Conservation (phyloP, 306 rosid species). For the Purshia tridentata region DNA sequence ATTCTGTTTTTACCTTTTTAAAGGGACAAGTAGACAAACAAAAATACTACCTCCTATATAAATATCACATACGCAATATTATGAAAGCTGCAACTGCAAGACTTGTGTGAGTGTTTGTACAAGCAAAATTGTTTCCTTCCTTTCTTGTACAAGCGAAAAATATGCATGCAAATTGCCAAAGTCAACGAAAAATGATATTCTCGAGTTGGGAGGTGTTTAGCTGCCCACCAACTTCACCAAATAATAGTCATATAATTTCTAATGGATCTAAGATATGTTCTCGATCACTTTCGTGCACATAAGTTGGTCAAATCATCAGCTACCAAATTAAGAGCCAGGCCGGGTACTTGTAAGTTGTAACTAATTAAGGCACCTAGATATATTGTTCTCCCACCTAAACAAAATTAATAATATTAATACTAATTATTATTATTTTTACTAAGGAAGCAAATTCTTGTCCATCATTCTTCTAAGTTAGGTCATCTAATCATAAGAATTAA, state of each 20-base stretch:
- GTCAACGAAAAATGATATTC: background rate
- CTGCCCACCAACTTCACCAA: constrained; percentile 38
- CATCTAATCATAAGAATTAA: constrained; percentile 42
- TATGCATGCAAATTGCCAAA: background rate
- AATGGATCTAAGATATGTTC: too few relatives aligned
- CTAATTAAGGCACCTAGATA: background rate
- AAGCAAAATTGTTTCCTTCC: background rate
- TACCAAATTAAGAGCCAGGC: background rate
- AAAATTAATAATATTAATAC: background rate
- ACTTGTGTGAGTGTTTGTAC: background rate
- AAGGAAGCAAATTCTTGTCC: too few relatives aligned
- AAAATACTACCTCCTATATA: too few relatives aligned
- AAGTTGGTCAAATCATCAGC: background rate
- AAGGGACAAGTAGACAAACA: too few relatives aligned
- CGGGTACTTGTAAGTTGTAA: background rate
- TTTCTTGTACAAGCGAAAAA: background rate
- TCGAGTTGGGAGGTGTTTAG: constrained; percentile 48
- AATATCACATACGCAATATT: background rate
- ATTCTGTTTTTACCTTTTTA: too few relatives aligned
- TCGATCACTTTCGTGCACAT: too few relatives aligned
- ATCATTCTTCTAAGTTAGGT: constrained; percentile 46
- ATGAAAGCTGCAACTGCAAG: background rate
- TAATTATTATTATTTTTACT: too few relatives aligned
- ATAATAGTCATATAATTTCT: background rate
- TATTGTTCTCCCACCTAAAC: background rate